Evolutionary conservation across 1,284 basidiomycete genomes (phyloP), one percentile per base, ranked within the genome.

Genomic region (Tylopilus sp.): DNA sequence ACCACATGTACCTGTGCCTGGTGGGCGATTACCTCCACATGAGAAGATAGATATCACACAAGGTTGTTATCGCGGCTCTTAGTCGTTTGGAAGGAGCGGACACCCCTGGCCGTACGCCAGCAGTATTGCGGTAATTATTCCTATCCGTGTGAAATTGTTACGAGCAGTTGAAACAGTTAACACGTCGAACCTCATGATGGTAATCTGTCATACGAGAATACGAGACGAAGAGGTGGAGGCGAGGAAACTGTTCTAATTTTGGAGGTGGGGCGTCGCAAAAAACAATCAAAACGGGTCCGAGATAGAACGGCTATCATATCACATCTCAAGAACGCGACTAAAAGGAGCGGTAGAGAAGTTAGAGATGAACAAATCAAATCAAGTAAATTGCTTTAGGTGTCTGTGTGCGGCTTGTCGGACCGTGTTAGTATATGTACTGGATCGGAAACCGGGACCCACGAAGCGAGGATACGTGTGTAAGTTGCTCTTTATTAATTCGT

Each of bases 311-410:
- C 36, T 47, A 47, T 26, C 33, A 39, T 12, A 49, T 58, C 32
- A 15, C 22, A 49, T 47, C 19, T 51, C 19, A 36, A 53, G 63
- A 49, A 54, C 16, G 36, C 3, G 16, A 19, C 12, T 33, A 53
- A 54, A 63, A 47, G 52, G 64, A 56, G 18, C 9, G 51, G 53
- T 13, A 44, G 15, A 29, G 18, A 61, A 55, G 18, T 8, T 15
- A 51, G 22, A n/a, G 51, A 69, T 32, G 53, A 57, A 68, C 67
- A 68, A 68, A 69, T 53, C 63, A 56, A 69, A 56, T 54, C 52
- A 55, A 66, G 22, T 53, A 52, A 29, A 26, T 52, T 19, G 56
- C 60, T n/a, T n/a, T 36, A 36, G 10, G 10, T n/a, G n/a, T n/a
- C n/a, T n/a, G 33, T 36, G 10, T 36, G 33, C 44, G 44, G 44